phyloP scores from a whole-genome alignment of 805 yeast species.

The Wickerhamomyces ciferrii region DNA sequence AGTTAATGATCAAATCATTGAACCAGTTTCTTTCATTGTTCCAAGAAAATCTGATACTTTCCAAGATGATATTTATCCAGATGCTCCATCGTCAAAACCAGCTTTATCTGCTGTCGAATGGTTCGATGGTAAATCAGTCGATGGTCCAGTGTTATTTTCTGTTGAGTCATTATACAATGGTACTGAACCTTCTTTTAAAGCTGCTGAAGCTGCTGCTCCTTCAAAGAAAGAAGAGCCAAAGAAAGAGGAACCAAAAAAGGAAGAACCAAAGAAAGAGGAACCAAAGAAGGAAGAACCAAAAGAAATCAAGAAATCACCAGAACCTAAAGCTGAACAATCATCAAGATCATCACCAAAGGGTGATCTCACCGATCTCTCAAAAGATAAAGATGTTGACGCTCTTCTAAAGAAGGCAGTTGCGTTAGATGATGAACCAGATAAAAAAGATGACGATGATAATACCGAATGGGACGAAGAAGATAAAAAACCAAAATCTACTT shows the following conservation, averaged over 20 bases:
- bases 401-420: slow-evolving; percentile 42
- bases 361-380: slow-evolving; percentile 25
- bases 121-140: slow-evolving; percentile 71
- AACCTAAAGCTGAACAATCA: slow-evolving; percentile 16
- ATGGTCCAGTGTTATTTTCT: slow-evolving; percentile 74
- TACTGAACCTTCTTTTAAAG: slow-evolving; percentile 42
- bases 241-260: slow-evolving; percentile 15
- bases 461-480: slow-evolving; percentile 32
- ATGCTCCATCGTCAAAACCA: slow-evolving; percentile 75
- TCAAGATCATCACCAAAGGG: slow-evolving; percentile 4
- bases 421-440: slow-evolving; percentile 31
- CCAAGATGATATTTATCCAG: slow-evolving; percentile 91
- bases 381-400: slow-evolving; percentile 40
- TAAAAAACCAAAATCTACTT: slow-evolving; percentile 6
- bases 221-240: slow-evolving; percentile 15
- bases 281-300: slow-evolving; percentile 17
- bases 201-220: slow-evolving; percentile 31
- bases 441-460: slow-evolving; percentile 16
- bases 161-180: slow-evolving; percentile 84
- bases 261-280: slow-evolving; percentile 13
- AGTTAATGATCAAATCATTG: slow-evolving; percentile 77
- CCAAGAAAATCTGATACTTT: slow-evolving; percentile 93
- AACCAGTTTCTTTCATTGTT: slow-evolving; percentile 88
- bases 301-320: slow-evolving; percentile 7
- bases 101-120: slow-evolving; percentile 79